A percentile compares a stretch with the other conserved stretches of the same genome.
Conservation (phyloP, 164 flowering plant genomes). For the Houttuynia cordata region DNA sequence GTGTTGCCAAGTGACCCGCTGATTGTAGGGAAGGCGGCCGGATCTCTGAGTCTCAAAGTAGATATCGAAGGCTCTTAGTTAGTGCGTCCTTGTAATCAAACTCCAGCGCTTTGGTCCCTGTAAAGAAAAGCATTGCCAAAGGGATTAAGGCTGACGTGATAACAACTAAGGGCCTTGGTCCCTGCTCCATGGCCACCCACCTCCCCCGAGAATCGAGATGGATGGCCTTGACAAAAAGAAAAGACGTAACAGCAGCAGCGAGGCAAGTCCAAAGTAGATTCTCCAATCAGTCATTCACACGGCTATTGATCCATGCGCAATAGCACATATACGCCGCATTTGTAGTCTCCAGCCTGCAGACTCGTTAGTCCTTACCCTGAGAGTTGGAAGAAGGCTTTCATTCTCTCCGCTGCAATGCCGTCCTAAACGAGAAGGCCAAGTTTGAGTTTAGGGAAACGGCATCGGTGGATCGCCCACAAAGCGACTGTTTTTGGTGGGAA, state of each 20-base stretch:
- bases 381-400: no score
- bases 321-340: no score
- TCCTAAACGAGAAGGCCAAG: neutral
- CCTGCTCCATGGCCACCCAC: neutral
- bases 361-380: no score
- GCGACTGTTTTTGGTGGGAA: neutral
- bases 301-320: no score
- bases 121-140: constrained; percentile 3
- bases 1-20: constrained; percentile 37
- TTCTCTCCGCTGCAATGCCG: neutral
- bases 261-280: neutral
- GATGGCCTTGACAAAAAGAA: neutral
- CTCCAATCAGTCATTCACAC: neutral
- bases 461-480: neutral
- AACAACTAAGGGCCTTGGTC: neutral
- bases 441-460: neutral
- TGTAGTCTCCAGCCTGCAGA: no score
- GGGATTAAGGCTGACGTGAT: neutral
- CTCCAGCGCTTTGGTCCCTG: constrained; percentile 5
- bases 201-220: neutral
- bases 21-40: constrained; percentile 28
- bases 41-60: constrained; percentile 42
- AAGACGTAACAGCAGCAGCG: neutral
- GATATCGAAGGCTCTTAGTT: constrained; percentile 22
- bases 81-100: constrained; percentile 26